phyloP scores from a whole-genome alignment of 2,329 filamentous ascomycete genomes.

The Orbilia oligospora region DNA sequence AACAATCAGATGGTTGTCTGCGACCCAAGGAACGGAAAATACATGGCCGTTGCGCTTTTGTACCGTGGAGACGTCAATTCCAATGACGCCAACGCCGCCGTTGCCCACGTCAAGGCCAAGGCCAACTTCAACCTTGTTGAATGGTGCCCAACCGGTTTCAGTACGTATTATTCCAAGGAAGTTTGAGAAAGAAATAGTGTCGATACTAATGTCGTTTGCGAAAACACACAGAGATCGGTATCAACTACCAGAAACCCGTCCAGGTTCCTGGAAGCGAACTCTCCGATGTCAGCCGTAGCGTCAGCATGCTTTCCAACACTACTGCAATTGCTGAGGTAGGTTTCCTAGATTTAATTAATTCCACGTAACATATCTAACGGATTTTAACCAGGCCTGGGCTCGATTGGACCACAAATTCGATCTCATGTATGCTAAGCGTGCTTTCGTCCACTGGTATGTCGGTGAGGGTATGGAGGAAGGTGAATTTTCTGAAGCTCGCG shows the following conservation, averaged over 20 bases:
- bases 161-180: constrained; percentile 7
- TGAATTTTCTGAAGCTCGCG: constrained; percentile 88
- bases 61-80: constrained; percentile 78
- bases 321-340: constrained; percentile 74
- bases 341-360: background rate
- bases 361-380: constrained; percentile 3
- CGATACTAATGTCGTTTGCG: background rate
- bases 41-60: constrained; percentile 77
- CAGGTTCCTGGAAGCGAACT: constrained; percentile 72
- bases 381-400: constrained; percentile 71
- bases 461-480: constrained; percentile 94
- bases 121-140: constrained; percentile 77
- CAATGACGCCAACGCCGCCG: constrained; percentile 74
- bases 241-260: constrained; percentile 76
- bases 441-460: constrained; percentile 82
- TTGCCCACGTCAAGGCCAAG: constrained; percentile 76
- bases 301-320: constrained; percentile 78
- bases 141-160: constrained; percentile 79
- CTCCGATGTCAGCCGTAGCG: constrained; percentile 71
- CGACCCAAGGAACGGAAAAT: constrained; percentile 77
- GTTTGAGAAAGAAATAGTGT: background rate
- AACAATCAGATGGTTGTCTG: constrained; percentile 80
- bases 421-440: constrained; percentile 79
- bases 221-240: constrained; percentile 71
- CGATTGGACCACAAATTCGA: constrained; percentile 78